A percentile compares a stretch with the other conserved stretches of the same genome.
These are phyloP conservation scores for Phoma sp. DNA, from an alignment of 2,329 filamentous ascomycete genomes.

Conservation along the genomic window DNA sequence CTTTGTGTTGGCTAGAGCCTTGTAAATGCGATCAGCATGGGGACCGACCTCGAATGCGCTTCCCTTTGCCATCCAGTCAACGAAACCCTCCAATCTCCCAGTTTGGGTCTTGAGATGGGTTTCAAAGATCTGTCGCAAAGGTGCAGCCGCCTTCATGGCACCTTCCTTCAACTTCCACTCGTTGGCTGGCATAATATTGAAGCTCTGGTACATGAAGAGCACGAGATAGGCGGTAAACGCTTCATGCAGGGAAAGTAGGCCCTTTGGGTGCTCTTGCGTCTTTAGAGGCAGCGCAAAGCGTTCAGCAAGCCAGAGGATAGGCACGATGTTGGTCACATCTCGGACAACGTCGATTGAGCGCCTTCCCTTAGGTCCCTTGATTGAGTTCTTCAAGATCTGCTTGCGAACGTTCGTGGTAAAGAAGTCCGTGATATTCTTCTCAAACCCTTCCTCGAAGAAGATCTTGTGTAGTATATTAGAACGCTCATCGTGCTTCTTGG, in stretches of 20 bases:
- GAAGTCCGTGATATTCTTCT: conserved; percentile 70
- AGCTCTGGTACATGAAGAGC: conserved; percentile 67
- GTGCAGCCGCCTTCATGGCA: conserved; percentile 63
- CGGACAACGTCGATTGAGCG: conserved; percentile 64
- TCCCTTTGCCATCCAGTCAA: conserved; percentile 52
- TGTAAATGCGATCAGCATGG: conserved; percentile 61
- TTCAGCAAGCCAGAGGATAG: conserved; percentile 69
- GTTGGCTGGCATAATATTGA: conserved; percentile 60
- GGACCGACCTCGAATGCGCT: conserved; percentile 65
- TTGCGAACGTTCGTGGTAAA: conserved; percentile 59
- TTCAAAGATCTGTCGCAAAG: conserved; percentile 71
- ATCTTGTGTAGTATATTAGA: conserved; percentile 55
- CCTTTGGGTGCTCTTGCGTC: conserved; percentile 65
- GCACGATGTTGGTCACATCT: conserved; percentile 72
- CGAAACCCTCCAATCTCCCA: conserved; percentile 61
- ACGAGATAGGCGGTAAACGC: conserved; percentile 65
- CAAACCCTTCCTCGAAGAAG: conserved; percentile 67
- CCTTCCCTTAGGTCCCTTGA: conserved; percentile 55
- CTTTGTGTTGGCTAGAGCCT: conserved; percentile 56
- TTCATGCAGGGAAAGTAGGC: conserved; percentile 58
- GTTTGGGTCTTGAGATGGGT: conserved; percentile 69
- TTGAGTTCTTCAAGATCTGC: conserved; percentile 56
- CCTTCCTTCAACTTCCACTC: conserved; percentile 60
- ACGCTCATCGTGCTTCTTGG: conserved; percentile 49
- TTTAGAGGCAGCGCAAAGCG: conserved; percentile 74